phyloP scores from a whole-genome alignment of 441 rosid species.

The Adansonia rubrostipa region DNA sequence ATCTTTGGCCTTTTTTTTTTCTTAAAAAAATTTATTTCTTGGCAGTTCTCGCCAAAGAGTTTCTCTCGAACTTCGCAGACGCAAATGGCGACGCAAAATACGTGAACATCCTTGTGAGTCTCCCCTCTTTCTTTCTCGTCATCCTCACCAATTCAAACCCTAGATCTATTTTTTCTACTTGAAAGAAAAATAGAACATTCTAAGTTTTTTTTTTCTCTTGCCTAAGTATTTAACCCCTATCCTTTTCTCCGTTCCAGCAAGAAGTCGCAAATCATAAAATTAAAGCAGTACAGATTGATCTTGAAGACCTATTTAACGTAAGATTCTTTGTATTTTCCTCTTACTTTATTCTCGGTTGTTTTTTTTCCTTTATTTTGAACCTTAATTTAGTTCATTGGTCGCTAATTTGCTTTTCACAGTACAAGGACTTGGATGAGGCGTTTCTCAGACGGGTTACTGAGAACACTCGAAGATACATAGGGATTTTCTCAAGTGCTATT shows the following conservation, averaged over 20 bases:
- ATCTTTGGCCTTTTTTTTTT: not conserved
- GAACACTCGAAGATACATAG: constrained; percentile 83
- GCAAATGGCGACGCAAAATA: constrained; percentile 80
- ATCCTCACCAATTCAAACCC: constrained; percentile 22
- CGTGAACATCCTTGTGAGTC: constrained; percentile 78
- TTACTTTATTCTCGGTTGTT: not conserved
- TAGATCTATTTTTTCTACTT: constrained; percentile 21
- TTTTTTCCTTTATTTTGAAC: not conserved
- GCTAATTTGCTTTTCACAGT: constrained; percentile 43
- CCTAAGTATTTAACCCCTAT: not conserved
- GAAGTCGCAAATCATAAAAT: constrained; percentile 81
- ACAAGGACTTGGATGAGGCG: constrained; percentile 69
- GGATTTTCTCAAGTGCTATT: constrained; percentile 70
- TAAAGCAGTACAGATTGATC: constrained; percentile 84
- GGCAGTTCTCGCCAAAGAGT: constrained; percentile 78
- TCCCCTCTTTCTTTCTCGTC: not conserved
- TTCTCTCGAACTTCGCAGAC: constrained; percentile 71
- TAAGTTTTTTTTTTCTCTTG: not conserved
- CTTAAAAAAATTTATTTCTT: not conserved
- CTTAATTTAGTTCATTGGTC: constrained; percentile 18
- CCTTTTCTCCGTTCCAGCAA: constrained; percentile 54
- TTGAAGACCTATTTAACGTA: constrained; percentile 83
- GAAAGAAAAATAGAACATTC: not conserved
- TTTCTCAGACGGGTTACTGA: constrained; percentile 75
- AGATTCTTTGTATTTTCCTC: constrained; percentile 26